These are phyloP conservation scores for Trichophyton mentagrophytes DNA, from an alignment of 2,329 filamentous ascomycete genomes.

Conservation along the genomic window DNA sequence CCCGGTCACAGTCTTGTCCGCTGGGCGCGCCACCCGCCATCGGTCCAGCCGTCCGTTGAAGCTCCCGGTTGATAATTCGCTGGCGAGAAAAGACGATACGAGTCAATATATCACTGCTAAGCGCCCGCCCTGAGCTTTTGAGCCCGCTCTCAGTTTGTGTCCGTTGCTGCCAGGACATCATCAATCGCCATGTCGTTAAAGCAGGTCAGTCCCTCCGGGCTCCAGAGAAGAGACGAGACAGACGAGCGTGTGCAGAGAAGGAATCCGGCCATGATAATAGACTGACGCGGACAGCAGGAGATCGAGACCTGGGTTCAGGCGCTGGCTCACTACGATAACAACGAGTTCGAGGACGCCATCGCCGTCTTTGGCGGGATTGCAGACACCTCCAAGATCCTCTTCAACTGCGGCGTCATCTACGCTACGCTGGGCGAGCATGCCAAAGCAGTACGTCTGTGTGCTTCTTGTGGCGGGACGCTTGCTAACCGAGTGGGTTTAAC, in stretches of 20 bases:
- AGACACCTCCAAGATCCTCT: conserved; percentile 95
- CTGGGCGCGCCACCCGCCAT: background rate
- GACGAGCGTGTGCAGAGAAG: too few relatives aligned
- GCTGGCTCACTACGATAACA: conserved; percentile 85
- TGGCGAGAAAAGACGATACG: too few relatives aligned
- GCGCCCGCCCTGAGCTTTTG: background rate
- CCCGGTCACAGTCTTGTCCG: background rate
- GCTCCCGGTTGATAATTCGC: background rate
- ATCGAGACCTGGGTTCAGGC: conserved; percentile 97
- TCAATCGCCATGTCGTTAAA: conserved; percentile 16
- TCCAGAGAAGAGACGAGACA: background rate
- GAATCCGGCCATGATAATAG: background rate
- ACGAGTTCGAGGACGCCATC: conserved; percentile 86
- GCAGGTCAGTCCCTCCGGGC: conserved; percentile 11
- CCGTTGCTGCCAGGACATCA: background rate
- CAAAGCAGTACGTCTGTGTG: conserved; percentile 59
- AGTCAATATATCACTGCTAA: background rate
- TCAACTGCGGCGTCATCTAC: conserved; percentile 97
- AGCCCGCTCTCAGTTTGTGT: background rate
- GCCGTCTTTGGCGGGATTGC: conserved; percentile 72
- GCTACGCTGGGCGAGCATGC: conserved; percentile 92
- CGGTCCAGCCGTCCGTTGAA: background rate
- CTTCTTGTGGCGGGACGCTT: background rate
- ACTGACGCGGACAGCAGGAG: conserved; percentile 47
- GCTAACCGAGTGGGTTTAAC: too few relatives aligned